These are phyloP conservation scores for Boletus rufocinnamomeus DNA, from an alignment of 768 basidiomycete genomes.

Conservation along the genomic window DNA sequence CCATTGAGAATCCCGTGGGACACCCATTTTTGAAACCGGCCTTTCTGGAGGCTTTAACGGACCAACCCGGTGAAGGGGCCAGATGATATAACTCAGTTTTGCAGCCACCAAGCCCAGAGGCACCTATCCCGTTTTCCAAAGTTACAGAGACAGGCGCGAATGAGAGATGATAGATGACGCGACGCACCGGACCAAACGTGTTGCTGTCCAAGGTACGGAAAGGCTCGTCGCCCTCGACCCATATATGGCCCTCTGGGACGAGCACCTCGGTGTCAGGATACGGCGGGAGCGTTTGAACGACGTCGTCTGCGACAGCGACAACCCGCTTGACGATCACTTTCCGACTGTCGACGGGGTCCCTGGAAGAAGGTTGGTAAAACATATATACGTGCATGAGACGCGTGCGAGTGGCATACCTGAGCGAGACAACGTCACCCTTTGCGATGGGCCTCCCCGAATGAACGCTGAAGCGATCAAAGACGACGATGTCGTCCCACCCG, in stretches of 20 bases:
- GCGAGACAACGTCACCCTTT: constrained; percentile 65
- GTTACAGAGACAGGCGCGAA: neutral
- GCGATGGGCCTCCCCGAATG: constrained; percentile 38
- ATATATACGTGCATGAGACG: neutral
- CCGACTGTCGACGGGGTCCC: constrained; percentile 23
- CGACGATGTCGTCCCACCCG: constrained; percentile 55
- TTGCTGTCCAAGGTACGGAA: constrained; percentile 69
- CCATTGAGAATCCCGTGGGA: constrained; percentile 28
- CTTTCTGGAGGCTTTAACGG: constrained; percentile 27
- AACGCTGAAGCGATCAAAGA: constrained; percentile 59
- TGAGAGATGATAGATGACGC: neutral
- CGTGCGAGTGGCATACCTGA: constrained; percentile 45
- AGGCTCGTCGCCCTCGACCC: constrained; percentile 60
- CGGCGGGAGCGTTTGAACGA: constrained; percentile 67
- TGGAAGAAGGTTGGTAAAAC: constrained; percentile 24
- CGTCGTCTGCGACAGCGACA: constrained; percentile 61
- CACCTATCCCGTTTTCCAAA: constrained; percentile 26
- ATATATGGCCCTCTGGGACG: constrained; percentile 65
- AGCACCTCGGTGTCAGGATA: constrained; percentile 55
- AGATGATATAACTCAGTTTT: constrained; percentile 49
- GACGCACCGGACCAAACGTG: constrained; percentile 64
- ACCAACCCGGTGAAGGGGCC: constrained; percentile 54
- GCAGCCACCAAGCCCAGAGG: constrained; percentile 53
- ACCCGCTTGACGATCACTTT: constrained; percentile 40
- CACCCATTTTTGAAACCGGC: constrained; percentile 20